These are phyloP conservation scores for Cytidiella melzeri DNA, from an alignment of 768 basidiomycete genomes.

Conservation along the genomic window DNA sequence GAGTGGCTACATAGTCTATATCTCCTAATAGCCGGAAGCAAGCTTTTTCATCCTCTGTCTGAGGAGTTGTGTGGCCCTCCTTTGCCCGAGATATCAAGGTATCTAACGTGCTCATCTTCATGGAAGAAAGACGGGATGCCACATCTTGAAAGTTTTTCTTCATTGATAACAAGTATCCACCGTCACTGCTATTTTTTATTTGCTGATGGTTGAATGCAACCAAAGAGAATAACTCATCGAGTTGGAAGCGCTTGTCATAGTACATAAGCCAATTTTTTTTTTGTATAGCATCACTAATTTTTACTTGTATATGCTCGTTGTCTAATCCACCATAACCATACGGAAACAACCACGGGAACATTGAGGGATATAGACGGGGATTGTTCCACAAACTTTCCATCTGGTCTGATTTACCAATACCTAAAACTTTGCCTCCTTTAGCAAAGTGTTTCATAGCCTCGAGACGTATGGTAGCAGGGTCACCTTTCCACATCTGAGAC, in stretches of 20 bases:
- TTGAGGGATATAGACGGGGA: constrained; percentile 29
- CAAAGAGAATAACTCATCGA: constrained; percentile 30
- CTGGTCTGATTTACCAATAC: constrained; percentile 21
- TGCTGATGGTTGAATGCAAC: constrained; percentile 36
- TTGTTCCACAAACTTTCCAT: constrained; percentile 31
- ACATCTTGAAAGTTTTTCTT: constrained; percentile 7
- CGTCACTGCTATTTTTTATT: constrained; percentile 23
- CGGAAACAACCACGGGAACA: constrained; percentile 38
- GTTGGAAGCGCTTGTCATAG: constrained; percentile 36
- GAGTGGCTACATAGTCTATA: constrained; percentile 6
- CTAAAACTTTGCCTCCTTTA: constrained; percentile 22
- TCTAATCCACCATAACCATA: constrained; percentile 34
- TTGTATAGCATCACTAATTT: constrained; percentile 9
- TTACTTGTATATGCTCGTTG: constrained; percentile 16
- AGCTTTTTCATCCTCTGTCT: neutral
- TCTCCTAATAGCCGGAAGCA: neutral
- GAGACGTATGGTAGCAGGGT: constrained; percentile 12
- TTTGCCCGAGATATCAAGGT: neutral
- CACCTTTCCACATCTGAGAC: constrained; percentile 12
- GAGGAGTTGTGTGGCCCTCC: neutral
- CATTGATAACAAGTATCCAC: constrained; percentile 19
- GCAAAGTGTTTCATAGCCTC: constrained; percentile 25
- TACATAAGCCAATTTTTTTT: constrained; percentile 30
- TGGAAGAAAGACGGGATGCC: constrained; percentile 1
- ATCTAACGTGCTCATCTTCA: constrained; percentile 2